Conservation (phyloP, 139 green algal species). For the Yamagishiella unicocca region DNA sequence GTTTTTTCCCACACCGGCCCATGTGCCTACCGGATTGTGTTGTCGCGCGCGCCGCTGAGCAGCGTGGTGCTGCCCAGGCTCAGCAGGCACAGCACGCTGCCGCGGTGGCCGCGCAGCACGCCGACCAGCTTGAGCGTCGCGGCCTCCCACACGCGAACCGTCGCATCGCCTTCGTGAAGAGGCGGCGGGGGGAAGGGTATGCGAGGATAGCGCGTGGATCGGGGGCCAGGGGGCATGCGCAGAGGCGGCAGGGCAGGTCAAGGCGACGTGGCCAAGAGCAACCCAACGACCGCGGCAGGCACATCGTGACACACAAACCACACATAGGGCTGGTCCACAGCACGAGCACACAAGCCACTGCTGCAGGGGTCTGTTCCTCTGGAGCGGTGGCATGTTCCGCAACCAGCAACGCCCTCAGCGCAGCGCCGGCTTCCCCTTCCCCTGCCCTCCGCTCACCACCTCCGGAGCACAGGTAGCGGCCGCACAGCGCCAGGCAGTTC, state of each 20-base stretch:
- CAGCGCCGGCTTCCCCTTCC: neutral
- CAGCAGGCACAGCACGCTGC: constrained; percentile 87
- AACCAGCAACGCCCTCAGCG: too few relatives aligned
- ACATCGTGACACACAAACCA: too few relatives aligned
- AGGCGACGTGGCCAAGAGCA: too few relatives aligned
- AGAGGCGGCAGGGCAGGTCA: too few relatives aligned
- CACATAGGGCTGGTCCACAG: too few relatives aligned
- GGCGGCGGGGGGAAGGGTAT: neutral
- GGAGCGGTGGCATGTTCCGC: too few relatives aligned
- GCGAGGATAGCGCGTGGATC: too few relatives aligned
- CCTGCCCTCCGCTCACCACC: constrained; percentile 39
- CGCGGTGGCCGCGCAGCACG: constrained; percentile 84
- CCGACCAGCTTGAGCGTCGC: constrained; percentile 68
- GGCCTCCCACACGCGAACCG: constrained; percentile 81
- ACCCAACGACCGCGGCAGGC: too few relatives aligned
- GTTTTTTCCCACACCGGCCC: too few relatives aligned
- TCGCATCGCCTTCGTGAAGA: constrained; percentile 62
- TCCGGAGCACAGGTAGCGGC: constrained; percentile 66
- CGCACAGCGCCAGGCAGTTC: constrained; percentile 75
- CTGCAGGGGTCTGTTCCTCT: too few relatives aligned
- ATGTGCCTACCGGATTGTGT: constrained; percentile 82
- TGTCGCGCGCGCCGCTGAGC: constrained; percentile 86
- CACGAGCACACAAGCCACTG: too few relatives aligned
- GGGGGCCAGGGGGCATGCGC: too few relatives aligned
- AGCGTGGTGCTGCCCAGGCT: constrained; percentile 72